Base-by-base conservation (phyloP, 129 eudicot species). In the Oenanthe sinensis region DNA sequence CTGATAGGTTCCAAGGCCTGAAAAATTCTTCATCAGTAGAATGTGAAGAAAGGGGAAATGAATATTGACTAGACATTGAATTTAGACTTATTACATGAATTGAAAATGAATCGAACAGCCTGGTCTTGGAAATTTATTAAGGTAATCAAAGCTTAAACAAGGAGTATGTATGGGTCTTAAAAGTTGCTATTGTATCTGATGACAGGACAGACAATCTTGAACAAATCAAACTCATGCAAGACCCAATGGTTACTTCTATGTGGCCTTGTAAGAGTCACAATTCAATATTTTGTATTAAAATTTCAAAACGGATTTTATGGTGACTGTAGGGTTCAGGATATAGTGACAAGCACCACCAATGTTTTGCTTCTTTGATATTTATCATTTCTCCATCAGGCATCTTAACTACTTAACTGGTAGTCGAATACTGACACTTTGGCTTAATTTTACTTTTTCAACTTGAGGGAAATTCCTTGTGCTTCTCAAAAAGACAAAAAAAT, bases 1-100 rank as follows among this genome's bases (percentile, higher is more conserved):
- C 46, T 62, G 83, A 76, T 24, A 63, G 84, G 55, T 55, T 75
- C 46, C 36, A 33, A 80, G 83, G 90, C 92, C 96, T 92, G 96
- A 77, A 47, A 78, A 85, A 80, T 82, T 76, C 83, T 84, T n/a
- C 39, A 79, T 85, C 76, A 90, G 89, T 81, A 47, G 7, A 65
- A 70, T 77, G 50, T 37, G 17, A 79, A 60, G 68, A 39, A 76
- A 79, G 44, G 69, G 36, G 78, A 72, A 58, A 76, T 77, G 10
- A 55, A 82, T 17, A 50, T 43, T 37, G 78, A 45, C 47, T 33
- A 42, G 5, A 65, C 12, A 1, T 39, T 0, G 2, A 30, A 30
- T 14, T 14, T 65, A 65, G 19, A 65, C 17, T 19, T 19, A 36
- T 39, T 70, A 70, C 75, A 36, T 70, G 12, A 39, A 28, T 30